Percentiles rank a stretch among this genome's conserved stretches.
Conservation (phyloP, 1,284 basidiomycete species). For the Inonotus hispidus region DNA sequence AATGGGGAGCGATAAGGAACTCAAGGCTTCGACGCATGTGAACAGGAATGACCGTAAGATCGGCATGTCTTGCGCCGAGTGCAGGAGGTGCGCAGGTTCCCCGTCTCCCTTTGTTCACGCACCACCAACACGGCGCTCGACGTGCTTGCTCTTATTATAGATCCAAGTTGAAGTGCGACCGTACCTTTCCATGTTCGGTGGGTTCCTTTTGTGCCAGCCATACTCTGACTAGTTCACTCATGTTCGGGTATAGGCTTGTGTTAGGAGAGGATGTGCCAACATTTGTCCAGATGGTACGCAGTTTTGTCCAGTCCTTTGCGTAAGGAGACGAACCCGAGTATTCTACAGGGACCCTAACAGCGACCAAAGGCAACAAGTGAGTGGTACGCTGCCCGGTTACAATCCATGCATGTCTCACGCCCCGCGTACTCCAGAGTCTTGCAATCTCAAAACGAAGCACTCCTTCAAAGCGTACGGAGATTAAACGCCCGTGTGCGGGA, state of each 20-base stretch:
- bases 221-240: neutral
- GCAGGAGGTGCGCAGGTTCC: conserved; percentile 35
- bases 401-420: neutral
- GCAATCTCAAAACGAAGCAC: conserved; percentile 17
- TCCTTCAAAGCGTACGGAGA: conserved; percentile 13
- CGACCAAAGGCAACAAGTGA: conserved; percentile 51
- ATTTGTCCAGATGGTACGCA: conserved; percentile 46
- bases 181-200: conserved; percentile 21
- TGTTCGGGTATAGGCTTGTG: conserved; percentile 37
- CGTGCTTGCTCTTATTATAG: conserved; percentile 25
- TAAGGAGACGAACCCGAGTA: neutral
- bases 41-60: conserved; percentile 11
- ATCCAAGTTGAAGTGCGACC: conserved; percentile 51
- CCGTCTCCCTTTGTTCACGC: conserved; percentile 11
- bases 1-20: conserved; percentile 11
- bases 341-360: conserved; percentile 39
- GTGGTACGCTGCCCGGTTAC: neutral
- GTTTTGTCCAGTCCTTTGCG: neutral
- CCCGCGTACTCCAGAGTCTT: conserved; percentile 12
- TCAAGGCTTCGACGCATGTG: conserved; percentile 1
- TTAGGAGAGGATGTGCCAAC: conserved; percentile 45
- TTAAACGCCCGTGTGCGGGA: conserved; percentile 14
- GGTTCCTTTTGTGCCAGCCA: neutral
- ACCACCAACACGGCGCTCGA: neutral
- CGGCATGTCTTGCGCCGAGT: conserved; percentile 45